These are phyloP conservation scores for Trichoderma cornu-damae DNA, from an alignment of 2,329 filamentous ascomycete species.

Conservation along the genomic window DNA sequence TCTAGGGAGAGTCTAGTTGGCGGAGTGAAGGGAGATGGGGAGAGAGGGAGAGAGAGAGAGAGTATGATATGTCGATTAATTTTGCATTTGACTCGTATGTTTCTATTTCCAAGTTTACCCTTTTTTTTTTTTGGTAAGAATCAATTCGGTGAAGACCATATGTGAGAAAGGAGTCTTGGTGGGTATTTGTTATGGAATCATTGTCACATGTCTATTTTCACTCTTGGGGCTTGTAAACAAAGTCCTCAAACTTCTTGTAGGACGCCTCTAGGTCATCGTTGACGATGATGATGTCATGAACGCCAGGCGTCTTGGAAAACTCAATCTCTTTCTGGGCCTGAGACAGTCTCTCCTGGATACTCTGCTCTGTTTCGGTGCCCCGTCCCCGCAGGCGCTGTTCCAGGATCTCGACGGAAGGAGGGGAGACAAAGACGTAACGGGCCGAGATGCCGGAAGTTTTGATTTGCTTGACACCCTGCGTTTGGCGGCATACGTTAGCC, in stretches of 20 bases:
- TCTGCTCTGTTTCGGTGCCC: slow-evolving; percentile 72
- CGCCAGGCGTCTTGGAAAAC: slow-evolving; percentile 61
- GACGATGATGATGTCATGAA: slow-evolving; percentile 37
- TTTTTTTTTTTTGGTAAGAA: background rate
- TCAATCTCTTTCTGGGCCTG: slow-evolving; percentile 73
- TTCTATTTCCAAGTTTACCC: background rate
- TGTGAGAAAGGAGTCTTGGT: background rate
- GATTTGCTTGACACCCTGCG: slow-evolving; percentile 79
- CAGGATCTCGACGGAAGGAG: slow-evolving; percentile 68
- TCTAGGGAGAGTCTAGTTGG: slow-evolving; percentile 16
- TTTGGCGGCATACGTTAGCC: background rate
- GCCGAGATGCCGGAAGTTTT: slow-evolving; percentile 69
- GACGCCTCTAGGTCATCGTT: slow-evolving; percentile 46
- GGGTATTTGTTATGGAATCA: slow-evolving; percentile 4
- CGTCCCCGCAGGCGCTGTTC: slow-evolving; percentile 69
- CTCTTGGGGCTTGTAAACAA: slow-evolving; percentile 37
- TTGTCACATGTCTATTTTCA: background rate
- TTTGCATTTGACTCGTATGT: slow-evolving; percentile 2
- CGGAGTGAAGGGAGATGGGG: slow-evolving; percentile 8
- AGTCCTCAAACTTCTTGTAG: slow-evolving; percentile 50
- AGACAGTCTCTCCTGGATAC: slow-evolving; percentile 60
- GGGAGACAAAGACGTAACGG: slow-evolving; percentile 78
- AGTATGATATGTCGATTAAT: slow-evolving; percentile 17
- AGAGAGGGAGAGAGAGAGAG: slow-evolving; percentile 8
- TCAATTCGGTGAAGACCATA: too few species aligned